These are phyloP conservation scores for Cystoderma amianthinum DNA, from an alignment of 768 basidiomycete genomes.

Conservation along the genomic window DNA sequence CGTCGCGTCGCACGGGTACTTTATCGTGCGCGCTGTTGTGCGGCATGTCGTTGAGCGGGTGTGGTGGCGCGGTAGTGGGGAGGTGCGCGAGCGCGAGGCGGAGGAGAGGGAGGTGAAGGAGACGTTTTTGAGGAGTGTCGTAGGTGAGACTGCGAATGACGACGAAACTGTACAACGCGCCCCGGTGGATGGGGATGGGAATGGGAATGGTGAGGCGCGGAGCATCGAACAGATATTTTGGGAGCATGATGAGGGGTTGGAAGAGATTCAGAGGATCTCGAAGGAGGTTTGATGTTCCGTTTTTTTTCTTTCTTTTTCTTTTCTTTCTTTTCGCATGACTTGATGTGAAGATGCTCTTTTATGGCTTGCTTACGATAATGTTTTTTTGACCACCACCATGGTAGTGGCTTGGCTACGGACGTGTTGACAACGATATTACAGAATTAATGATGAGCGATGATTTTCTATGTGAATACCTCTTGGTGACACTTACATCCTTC, in stretches of 20 bases:
- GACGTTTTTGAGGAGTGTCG: constrained; percentile 26
- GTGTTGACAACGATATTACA: no score
- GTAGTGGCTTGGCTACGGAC: no score
- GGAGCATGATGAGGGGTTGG: constrained; percentile 66
- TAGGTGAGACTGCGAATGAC: constrained; percentile 8
- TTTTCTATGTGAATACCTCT: no score
- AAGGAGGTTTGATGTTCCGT: constrained; percentile 42
- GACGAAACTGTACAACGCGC: no score
- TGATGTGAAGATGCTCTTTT: no score
- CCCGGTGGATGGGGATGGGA: constrained; percentile 17
- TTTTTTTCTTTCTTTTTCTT: neutral
- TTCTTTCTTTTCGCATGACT: no score
- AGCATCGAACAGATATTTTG: constrained; percentile 43
- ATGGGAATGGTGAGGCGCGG: constrained; percentile 14
- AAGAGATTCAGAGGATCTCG: constrained; percentile 59
- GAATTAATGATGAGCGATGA: no score
- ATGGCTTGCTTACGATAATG: no score
- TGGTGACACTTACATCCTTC: no score
- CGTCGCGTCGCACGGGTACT: constrained; percentile 81
- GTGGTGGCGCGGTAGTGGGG: constrained; percentile 71
- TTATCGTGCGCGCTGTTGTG: constrained; percentile 55
- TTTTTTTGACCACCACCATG: no score
- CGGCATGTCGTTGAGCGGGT: constrained; percentile 66
- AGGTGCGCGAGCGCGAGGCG: constrained; percentile 49
- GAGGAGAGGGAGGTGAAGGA: constrained; percentile 43